Base-by-base conservation (phyloP, 1,139 yeast genomes). In the Taphrina flavorubra region DNA sequence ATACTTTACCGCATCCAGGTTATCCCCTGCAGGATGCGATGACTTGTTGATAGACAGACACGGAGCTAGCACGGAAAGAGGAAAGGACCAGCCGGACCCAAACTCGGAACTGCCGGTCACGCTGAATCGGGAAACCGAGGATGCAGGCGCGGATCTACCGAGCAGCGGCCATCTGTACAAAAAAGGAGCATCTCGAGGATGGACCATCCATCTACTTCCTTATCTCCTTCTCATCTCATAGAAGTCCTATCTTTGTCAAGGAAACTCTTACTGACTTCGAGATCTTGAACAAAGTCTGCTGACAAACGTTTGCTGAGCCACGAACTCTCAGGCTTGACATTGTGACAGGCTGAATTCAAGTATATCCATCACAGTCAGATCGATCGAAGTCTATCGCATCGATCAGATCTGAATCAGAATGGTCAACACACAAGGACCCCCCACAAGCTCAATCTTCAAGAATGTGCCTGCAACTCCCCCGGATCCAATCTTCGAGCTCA, bases 401-500 rank as follows among this genome's bases (percentile, higher is more conserved):
- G 47, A n/a, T n/a, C 18, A 44, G n/a, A 7, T 49, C 16, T 16
- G 20, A 53, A 5, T 1, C 13, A 20, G 7, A 31, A 62, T 62
- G 65, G 65, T 62, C 58, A 62, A 63, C 74, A 72, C 51, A 79
- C 70, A 6, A 75, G 72, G 53, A 69, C 70, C 47, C 70, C 70
- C 11, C 74, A 75, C 44, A 5, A n/a, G 6, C 49, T 49, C 70
- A 14, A 31, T 61, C 39, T 70, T 70, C 62, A 36, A 37, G 10
- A 34, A 71, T 36, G 78, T 79, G 18, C 72, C 74, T 13, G 72
- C 72, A 11, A 76, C 78, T 20, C 81, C 82, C 13, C 76, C 80
- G 7, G 83, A 81, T 72, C 78, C 82, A 63, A 75, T 81, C 71
- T 94, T 94, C 76, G 96, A 90, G 46, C 85, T 94, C 72, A 90